Conservation (phyloP, 768 basidiomycete genomes). For the Dictyophora rubrovolvata region DNA sequence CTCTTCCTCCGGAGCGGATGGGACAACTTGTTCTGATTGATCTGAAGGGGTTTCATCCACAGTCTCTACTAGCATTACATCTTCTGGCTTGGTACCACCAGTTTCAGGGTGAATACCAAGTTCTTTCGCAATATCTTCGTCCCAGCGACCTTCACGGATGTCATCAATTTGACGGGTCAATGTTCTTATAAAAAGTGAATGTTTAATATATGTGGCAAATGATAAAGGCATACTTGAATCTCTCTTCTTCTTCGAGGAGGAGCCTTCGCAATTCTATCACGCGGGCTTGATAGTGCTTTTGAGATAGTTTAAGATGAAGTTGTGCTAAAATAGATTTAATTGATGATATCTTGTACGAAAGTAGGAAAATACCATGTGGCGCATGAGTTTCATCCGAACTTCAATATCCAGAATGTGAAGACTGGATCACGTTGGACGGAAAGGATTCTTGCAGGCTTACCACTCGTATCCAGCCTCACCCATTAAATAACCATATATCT, state of each 20-base stretch:
- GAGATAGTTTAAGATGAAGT: conserved; percentile 58
- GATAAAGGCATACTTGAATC: conserved; percentile 52
- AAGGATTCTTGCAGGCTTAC: conserved; percentile 29
- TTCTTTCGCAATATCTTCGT: conserved; percentile 36
- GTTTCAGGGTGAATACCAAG: conserved; percentile 13
- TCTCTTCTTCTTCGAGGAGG: conserved; percentile 62
- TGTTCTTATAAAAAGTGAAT: conserved; percentile 28
- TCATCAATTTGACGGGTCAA: conserved; percentile 68
- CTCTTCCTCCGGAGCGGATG: background rate
- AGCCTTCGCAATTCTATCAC: conserved; percentile 61
- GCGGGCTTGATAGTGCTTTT: conserved; percentile 61
- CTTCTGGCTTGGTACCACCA: background rate
- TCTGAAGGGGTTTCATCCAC: background rate
- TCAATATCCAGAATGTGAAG: conserved; percentile 10
- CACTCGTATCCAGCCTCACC: conserved; percentile 53
- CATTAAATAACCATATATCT: conserved; percentile 60
- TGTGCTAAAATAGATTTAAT: conserved; percentile 34
- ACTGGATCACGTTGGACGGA: conserved; percentile 5
- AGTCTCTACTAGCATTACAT: background rate
- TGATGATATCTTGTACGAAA: background rate
- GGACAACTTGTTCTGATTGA: background rate
- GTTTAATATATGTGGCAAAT: background rate
- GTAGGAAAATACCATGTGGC: conserved; percentile 36
- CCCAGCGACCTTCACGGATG: conserved; percentile 60
- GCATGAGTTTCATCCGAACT: conserved; percentile 41